These are phyloP conservation scores for Scheffersomyces parashehatae DNA, from an alignment of 1,139 yeast species.

Conservation along the genomic window DNA sequence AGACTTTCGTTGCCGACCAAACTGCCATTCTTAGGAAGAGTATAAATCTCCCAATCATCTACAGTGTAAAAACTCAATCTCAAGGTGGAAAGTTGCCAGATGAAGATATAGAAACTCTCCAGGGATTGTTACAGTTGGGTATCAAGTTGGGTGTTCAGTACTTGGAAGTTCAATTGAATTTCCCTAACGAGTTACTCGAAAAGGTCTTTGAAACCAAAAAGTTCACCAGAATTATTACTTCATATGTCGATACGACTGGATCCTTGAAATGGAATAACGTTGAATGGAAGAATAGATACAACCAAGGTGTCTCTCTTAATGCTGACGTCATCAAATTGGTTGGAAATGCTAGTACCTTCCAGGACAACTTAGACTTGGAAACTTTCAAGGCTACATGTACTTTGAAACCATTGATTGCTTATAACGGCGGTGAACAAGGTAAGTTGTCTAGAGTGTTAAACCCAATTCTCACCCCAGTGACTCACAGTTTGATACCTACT, in stretches of 20 bases:
- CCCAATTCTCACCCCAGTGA: conserved; percentile 77
- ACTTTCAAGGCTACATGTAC: conserved; percentile 57
- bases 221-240: conserved; percentile 73
- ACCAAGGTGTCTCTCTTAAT: conserved; percentile 63
- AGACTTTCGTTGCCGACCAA: conserved; percentile 69
- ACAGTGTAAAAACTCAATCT: conserved; percentile 71
- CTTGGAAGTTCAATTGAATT: conserved; percentile 54
- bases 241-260: conserved; percentile 75
- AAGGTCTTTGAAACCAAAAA: conserved; percentile 43
- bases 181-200: conserved; percentile 32
- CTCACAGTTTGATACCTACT: conserved; percentile 62
- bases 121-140: conserved; percentile 58
- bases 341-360: conserved; percentile 64
- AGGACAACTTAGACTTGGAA: conserved; percentile 74
- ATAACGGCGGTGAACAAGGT: conserved; percentile 78
- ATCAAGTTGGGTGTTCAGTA: conserved; percentile 65
- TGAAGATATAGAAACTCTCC: conserved; percentile 47
- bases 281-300: conserved; percentile 74
- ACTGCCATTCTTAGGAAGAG: conserved; percentile 63
- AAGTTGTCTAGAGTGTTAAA: conserved; percentile 80
- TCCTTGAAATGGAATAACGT: conserved; percentile 61
- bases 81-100: conserved; percentile 80
- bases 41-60: conserved; percentile 74
- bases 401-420: conserved; percentile 71
- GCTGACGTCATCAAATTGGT: conserved; percentile 84